Percentiles rank a stretch among this genome's conserved stretches.
phyloP scores from a whole-genome alignment of 1,139 yeast species.

The Pichia sp. region DNA sequence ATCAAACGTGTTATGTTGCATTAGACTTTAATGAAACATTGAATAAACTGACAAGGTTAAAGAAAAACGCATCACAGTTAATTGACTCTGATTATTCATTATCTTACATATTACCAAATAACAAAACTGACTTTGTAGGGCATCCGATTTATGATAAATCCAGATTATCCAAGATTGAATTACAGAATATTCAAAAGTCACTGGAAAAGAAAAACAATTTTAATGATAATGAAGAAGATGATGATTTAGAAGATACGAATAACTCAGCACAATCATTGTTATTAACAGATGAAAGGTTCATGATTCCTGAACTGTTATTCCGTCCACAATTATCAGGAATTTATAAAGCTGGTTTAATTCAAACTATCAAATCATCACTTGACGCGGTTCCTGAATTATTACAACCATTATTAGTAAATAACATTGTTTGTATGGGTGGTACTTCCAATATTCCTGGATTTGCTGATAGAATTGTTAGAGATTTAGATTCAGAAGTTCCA shows the following conservation, averaged over 20 bases:
- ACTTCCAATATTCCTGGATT: slow-evolving; percentile 67
- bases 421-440: slow-evolving; percentile 81
- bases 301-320: slow-evolving; percentile 80
- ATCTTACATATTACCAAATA: slow-evolving; percentile 82
- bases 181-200: slow-evolving; percentile 6
- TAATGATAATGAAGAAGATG: slow-evolving; percentile 31
- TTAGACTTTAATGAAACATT: slow-evolving; percentile 57
- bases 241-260: slow-evolving; percentile 1
- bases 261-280: slow-evolving; percentile 46
- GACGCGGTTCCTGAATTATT: slow-evolving; percentile 67
- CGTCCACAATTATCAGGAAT: slow-evolving; percentile 83
- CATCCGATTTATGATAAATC: slow-evolving; percentile 38
- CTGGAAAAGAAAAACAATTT: slow-evolving; percentile 2
- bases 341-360: slow-evolving; percentile 65
- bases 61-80: slow-evolving; percentile 15
- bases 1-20: slow-evolving; percentile 70
- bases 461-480: slow-evolving; percentile 50
- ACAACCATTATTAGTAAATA: slow-evolving; percentile 72
- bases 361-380: slow-evolving; percentile 66
- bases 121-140: slow-evolving; percentile 70
- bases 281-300: slow-evolving; percentile 77
- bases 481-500: slow-evolving; percentile 61
- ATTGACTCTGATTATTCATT: slow-evolving; percentile 31
- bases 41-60: slow-evolving; percentile 32
- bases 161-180: slow-evolving; percentile 4